Conservation (phyloP, 495 filamentous ascomycete species). For the Cercophora newfieldiana region DNA sequence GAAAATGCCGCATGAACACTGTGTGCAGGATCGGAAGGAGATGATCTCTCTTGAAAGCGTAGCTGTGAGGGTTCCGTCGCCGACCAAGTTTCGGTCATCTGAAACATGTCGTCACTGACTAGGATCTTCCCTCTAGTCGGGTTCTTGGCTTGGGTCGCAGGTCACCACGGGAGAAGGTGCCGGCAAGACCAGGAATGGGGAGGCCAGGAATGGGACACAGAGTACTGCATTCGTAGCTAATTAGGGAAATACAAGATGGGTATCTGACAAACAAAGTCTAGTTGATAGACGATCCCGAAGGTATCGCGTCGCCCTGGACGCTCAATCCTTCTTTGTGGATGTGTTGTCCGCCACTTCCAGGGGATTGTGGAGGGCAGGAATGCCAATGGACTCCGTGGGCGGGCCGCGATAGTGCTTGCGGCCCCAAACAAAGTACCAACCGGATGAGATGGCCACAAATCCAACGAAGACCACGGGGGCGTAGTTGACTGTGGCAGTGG, state of each 20-base stretch:
- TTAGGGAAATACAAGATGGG: background rate
- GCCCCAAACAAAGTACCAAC: constrained; percentile 55
- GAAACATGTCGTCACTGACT: too few relatives aligned
- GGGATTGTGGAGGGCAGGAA: background rate
- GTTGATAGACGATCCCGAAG: constrained; percentile 10
- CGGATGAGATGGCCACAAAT: constrained; percentile 52
- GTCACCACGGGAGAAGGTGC: too few relatives aligned
- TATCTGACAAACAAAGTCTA: constrained; percentile 1
- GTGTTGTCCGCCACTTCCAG: background rate
- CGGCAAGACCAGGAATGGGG: too few relatives aligned
- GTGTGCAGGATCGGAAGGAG: too few relatives aligned
- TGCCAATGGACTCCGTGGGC: constrained; percentile 39
- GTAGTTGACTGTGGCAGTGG: constrained; percentile 60
- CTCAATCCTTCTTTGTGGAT: constrained; percentile 20
- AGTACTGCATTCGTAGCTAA: background rate
- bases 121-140: too few relatives aligned
- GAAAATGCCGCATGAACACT: too few relatives aligned
- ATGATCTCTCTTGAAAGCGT: too few relatives aligned
- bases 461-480: constrained; percentile 63
- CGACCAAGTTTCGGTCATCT: too few relatives aligned
- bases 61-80: too few relatives aligned
- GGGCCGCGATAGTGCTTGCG: constrained; percentile 70
- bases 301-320: background rate
- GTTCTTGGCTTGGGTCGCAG: too few relatives aligned
- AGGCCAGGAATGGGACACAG: background rate